phyloP scores from a whole-genome alignment of 2,329 filamentous ascomycete species.

The Aschersonia sp. region DNA sequence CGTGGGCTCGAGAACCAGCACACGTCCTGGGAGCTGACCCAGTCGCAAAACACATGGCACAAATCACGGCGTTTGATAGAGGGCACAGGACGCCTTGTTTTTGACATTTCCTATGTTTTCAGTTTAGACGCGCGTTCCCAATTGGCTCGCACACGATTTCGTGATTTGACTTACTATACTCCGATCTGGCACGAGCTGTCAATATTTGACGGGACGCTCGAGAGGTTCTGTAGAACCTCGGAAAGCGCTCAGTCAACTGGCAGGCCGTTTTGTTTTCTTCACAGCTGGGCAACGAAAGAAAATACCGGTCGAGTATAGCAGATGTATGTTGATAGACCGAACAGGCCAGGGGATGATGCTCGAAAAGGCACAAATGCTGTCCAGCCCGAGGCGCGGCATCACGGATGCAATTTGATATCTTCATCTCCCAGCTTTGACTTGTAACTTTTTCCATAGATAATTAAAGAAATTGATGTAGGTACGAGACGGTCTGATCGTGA shows the following conservation, averaged over 20 bases:
- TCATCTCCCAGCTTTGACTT: too few species aligned
- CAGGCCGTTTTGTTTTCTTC: constrained; percentile 1
- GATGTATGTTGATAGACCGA: not conserved
- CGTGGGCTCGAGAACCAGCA: not conserved
- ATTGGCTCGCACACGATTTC: too few species aligned
- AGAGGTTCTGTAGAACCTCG: too few species aligned
- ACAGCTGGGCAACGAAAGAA: not conserved
- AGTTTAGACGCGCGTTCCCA: constrained; percentile 6
- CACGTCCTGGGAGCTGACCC: not conserved
- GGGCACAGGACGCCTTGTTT: constrained; percentile 7
- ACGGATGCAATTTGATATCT: too few species aligned
- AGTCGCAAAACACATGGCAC: constrained; percentile 7
- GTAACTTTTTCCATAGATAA: too few species aligned
- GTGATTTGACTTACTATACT: too few species aligned
- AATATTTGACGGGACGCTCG: too few species aligned
- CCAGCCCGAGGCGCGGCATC: not conserved
- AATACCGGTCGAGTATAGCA: not conserved
- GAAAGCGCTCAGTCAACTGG: too few species aligned
- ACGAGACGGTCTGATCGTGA: too few species aligned
- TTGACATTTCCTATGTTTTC: not conserved
- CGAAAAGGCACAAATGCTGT: not conserved
- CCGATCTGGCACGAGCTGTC: too few species aligned
- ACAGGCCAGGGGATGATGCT: not conserved
- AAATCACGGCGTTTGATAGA: constrained; percentile 17
- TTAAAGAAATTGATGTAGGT: too few species aligned